Evolutionary conservation across 805 yeast species (phyloP).

Genomic region (Starmerella powellii): DNA sequence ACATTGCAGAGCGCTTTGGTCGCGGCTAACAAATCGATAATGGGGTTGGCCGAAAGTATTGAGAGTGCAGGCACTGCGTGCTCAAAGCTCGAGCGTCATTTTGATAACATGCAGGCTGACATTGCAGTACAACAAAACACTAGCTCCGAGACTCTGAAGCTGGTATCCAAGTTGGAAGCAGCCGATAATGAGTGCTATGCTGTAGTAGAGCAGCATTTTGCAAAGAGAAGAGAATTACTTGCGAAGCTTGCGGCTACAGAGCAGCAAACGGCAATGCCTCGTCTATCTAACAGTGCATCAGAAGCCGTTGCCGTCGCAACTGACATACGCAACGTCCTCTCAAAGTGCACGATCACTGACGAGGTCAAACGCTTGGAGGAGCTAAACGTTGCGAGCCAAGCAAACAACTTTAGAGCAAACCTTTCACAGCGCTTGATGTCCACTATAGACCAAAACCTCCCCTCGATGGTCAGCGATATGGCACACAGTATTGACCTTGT

Average conservation of each 20-base stretch:
- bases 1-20: no score
- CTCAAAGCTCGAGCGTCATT: neutral
- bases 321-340: neutral
- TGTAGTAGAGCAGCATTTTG: neutral
- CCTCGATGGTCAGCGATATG: no score
- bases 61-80: neutral
- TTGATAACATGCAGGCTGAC: conserved; percentile 2
- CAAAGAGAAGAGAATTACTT: neutral
- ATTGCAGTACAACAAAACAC: neutral
- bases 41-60: neutral
- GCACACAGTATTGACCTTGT: no score
- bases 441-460: no score
- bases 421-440: no score
- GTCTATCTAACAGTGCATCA: neutral
- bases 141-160: neutral
- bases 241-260: neutral
- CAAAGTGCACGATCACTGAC: neutral
- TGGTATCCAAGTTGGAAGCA: neutral
- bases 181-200: neutral
- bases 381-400: no score
- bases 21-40: neutral
- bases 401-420: no score
- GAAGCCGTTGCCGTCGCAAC: neutral
- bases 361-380: neutral
- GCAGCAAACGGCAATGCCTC: neutral